Base-by-base conservation (phyloP, 2,329 filamentous ascomycete genomes). In the Chlorencoelia australis region DNA sequence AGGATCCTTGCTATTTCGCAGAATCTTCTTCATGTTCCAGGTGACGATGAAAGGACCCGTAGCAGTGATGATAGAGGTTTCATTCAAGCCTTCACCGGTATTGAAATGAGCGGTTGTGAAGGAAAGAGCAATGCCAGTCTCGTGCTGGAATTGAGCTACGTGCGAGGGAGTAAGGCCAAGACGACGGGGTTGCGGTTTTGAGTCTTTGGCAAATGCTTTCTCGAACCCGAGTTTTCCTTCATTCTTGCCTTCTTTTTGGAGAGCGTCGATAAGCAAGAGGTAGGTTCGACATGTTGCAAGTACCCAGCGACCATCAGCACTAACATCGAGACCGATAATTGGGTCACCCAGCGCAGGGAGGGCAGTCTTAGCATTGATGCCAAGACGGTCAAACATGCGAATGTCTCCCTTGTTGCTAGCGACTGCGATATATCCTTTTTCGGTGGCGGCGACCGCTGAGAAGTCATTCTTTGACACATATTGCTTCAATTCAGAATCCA, bases 181-280 rank as follows among this genome's bases (percentile, higher is more conserved):
- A 49, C 91, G 86, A 37, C 86, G 82, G 22, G 91, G 91, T 52
- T 94, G 86, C 2, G 91, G 91, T 61, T 98, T 98, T 14, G 79
- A 73, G 57, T 95, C 88, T 48, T 94, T 93, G 3, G 83, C 79
- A 53, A 98, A 98, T 0, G 85, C 69, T 58, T 83, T 88, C 62
- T 98, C 88, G 55, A 98, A 98, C 2, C 91, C 91, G n/a, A 98
- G 79, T 62, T 94, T 94, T 56, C 91, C 91, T 56, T 91, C 86
- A 47, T 96, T 94, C 69, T 95, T 96, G 58, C 91, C 91, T 1
- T 79, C 74, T 56, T 91, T 87, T 56, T 98, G 91, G 50, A 89
- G 63, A 0, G 87, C 77, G 55, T 98, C 91, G 45, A 98, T 86
- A 43, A 98, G 79, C 6, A 98, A 75, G 9, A 98, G 75, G 57